A percentile compares a stretch with the other conserved stretches of the same genome.
phyloP scores from a whole-genome alignment of 208 protist genomes.

The Leishmania mexicana region DNA sequence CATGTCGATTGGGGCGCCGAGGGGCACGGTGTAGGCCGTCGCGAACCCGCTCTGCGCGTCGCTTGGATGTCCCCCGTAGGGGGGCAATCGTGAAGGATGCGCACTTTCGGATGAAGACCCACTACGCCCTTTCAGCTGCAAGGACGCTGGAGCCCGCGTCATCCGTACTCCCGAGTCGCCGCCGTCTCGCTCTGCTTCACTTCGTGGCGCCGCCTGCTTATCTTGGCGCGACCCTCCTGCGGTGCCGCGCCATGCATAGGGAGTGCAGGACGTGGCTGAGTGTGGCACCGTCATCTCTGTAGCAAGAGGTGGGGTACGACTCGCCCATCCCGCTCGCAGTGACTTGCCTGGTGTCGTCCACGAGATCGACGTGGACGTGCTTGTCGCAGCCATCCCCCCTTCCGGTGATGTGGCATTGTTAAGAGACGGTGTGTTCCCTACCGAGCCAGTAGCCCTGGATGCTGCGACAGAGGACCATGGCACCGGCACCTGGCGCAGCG shows the following conservation, averaged over 20 bases:
- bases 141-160: background rate
- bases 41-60: background rate
- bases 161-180: background rate
- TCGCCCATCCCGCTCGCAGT: background rate
- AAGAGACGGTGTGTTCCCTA: background rate
- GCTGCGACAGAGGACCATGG: background rate
- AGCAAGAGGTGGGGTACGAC: background rate
- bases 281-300: background rate
- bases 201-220: background rate
- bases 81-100: background rate
- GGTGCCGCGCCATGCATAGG: background rate
- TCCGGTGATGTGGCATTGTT: background rate
- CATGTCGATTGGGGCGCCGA: background rate
- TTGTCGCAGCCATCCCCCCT: background rate
- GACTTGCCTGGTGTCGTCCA: background rate
- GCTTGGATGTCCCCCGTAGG: background rate
- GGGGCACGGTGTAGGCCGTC: background rate
- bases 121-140: background rate
- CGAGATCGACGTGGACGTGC: background rate
- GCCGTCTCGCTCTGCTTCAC: background rate
- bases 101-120: background rate
- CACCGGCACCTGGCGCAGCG: constrained; percentile 14
- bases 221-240: background rate
- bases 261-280: background rate
- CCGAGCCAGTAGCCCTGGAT: background rate